Evolutionary conservation across 306 rosid species (phyloP), one percentile per base, ranked within the genome.

Genomic region (Gastrolobium villosum): DNA sequence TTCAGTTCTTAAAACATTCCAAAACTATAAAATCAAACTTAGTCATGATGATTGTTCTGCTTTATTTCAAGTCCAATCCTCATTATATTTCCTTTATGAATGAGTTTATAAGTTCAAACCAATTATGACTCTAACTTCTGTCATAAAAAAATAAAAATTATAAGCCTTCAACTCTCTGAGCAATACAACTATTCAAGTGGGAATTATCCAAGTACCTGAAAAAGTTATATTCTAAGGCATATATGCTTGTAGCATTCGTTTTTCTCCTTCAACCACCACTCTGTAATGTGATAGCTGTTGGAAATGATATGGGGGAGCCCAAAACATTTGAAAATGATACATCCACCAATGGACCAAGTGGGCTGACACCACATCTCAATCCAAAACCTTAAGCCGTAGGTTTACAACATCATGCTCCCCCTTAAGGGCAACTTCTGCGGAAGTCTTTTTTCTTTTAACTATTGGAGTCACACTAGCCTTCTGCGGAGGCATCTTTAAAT

Each of bases 141-240:
- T 65, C 10, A n/a, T 44, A 56, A 30, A 48, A 32, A 43, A 55
- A 54, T 4, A 67, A 5, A 14, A 36, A 20, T 20, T 26, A 45
- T 14, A 57, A 78, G 36, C 15, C 41, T 56, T 39, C 43, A 46
- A 61, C 46, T 44, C 50, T 15, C 3, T 14, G 46, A 43, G 46
- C 61, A 43, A 31, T 67, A 57, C 61, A 55, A 54, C 77, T 55
- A 72, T 72, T 72, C 65, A 34, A 52, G 61, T 15, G 52, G 52
- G 50, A 44, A 44, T 67, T 30, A 78, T 67, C 62, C 41, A 45
- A 57, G 48, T 45, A 15, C 70, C 43, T 65, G 56, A 65, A 65
- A 65, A 54, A 8, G 54, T 37, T 52, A 63, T 37, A 43, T 65
- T 30, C 55, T 5, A 14, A 71, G 26, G 54, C 15, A 59, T 14